These are phyloP conservation scores for Chrysanthemum seticuspe DNA, from an alignment of 129 eudicot genomes.

Conservation along the genomic window DNA sequence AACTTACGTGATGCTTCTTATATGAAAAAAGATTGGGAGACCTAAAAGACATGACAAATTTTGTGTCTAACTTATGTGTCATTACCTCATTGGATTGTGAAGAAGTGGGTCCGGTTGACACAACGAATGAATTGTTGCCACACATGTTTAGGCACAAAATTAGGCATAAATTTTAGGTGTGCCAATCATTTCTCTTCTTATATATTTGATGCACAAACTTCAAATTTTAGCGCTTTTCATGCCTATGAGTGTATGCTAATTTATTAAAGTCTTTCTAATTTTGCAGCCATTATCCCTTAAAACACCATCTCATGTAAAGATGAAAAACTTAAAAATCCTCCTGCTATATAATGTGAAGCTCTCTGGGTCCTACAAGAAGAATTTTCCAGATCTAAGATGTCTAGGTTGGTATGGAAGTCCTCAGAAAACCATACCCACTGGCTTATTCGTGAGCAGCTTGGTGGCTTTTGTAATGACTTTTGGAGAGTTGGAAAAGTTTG, in stretches of 20 bases:
- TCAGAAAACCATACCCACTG: neutral
- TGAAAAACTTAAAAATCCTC: slow-evolving; percentile 6
- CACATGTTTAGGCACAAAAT: too few relatives aligned
- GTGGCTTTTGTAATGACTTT: slow-evolving; percentile 26
- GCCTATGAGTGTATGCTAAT: too few relatives aligned
- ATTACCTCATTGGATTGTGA: too few relatives aligned
- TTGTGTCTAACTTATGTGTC: too few relatives aligned
- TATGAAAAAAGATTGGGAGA: neutral
- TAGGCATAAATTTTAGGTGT: too few relatives aligned
- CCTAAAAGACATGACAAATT: too few relatives aligned
- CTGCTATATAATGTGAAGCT: neutral
- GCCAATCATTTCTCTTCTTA: neutral
- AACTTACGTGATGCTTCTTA: neutral
- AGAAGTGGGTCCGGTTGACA: too few relatives aligned
- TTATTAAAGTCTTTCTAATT: neutral
- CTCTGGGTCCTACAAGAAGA: neutral
- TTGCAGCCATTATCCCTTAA: neutral
- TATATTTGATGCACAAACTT: neutral
- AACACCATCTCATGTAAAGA: neutral
- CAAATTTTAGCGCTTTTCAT: neutral
- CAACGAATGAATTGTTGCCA: too few relatives aligned
- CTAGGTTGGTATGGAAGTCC: slow-evolving; percentile 1
- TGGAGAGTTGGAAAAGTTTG: slow-evolving; percentile 23
- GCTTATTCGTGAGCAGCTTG: slow-evolving; percentile 17
- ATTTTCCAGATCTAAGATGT: slow-evolving; percentile 8